Evolutionary conservation across 805 yeast species (phyloP).

Genomic region (Saccharomycopsis oosterbeekiorum): DNA sequence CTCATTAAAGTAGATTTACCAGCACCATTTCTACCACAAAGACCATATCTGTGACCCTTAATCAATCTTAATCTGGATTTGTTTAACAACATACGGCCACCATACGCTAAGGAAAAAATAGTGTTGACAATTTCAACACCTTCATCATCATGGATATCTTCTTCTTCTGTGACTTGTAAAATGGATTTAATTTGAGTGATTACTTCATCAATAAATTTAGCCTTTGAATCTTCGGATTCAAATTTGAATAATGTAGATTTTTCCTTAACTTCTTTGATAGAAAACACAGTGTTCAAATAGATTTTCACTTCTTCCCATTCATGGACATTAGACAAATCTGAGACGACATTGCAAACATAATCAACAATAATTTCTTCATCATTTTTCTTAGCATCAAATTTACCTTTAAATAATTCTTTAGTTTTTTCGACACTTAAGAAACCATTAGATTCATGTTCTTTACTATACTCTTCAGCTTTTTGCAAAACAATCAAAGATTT

Average conservation of each 20-base stretch:
- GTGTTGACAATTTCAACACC: constrained; percentile 90
- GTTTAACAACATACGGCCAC: constrained; percentile 92
- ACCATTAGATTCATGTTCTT: constrained; percentile 64
- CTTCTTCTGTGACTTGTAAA: constrained; percentile 45
- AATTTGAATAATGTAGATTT: constrained; percentile 18
- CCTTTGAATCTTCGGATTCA: constrained; percentile 27
- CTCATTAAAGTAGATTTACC: constrained; percentile 98
- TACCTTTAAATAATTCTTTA: constrained; percentile 30
- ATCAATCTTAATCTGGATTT: constrained; percentile 80
- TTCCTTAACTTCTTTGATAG: constrained; percentile 23
- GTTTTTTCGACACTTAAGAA: constrained; percentile 53
- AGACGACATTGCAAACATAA: constrained; percentile 45
- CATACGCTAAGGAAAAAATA: constrained; percentile 92
- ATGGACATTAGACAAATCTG: constrained; percentile 61
- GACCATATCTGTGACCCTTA: constrained; percentile 95
- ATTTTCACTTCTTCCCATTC: constrained; percentile 55
- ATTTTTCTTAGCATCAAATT: constrained; percentile 13
- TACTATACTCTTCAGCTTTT: constrained; percentile 54
- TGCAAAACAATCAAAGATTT: constrained; percentile 77
- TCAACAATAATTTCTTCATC: constrained; percentile 31
- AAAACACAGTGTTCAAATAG: constrained; percentile 36
- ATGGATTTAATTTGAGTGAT: constrained; percentile 41
- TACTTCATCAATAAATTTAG: constrained; percentile 34
- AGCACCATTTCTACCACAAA: constrained; percentile 98
- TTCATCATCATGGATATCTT: constrained; percentile 55